Evolutionary conservation across 2,329 filamentous ascomycete species (phyloP).

Genomic region (Colletotrichum sp.): DNA sequence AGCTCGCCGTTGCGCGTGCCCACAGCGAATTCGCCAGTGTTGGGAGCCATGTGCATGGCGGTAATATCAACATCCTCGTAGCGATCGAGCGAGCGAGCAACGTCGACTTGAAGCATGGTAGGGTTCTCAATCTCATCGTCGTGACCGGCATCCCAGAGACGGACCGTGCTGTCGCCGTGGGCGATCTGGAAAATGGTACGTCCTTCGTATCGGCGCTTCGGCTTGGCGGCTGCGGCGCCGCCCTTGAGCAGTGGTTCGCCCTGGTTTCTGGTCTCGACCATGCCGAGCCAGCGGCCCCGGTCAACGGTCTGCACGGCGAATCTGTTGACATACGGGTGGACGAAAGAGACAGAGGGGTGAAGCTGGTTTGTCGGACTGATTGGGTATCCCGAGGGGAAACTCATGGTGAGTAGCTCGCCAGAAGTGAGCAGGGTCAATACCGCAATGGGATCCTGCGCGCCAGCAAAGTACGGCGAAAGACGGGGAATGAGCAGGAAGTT

Average conservation of each 20-base stretch:
- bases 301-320: conserved; percentile 76
- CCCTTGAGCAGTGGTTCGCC: conserved; percentile 82
- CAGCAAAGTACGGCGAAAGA: conserved; percentile 81
- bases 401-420: conserved; percentile 87
- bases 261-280: conserved; percentile 82
- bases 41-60: conserved; percentile 79
- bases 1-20: conserved; percentile 86
- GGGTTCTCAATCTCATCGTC: conserved; percentile 93
- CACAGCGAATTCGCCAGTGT: conserved; percentile 83
- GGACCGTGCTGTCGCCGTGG: conserved; percentile 89
- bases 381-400: conserved; percentile 89
- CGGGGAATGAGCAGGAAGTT: conserved; percentile 87
- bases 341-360: conserved; percentile 84
- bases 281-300: conserved; percentile 83
- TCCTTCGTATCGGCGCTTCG: conserved; percentile 78
- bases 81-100: conserved; percentile 82
- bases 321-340: conserved; percentile 86
- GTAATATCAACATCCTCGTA: conserved; percentile 78
- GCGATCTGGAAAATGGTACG: conserved; percentile 86
- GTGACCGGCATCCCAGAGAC: conserved; percentile 91
- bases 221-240: conserved; percentile 73
- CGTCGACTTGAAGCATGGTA: conserved; percentile 80
- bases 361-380: conserved; percentile 94
- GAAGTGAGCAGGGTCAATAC: conserved; percentile 80
- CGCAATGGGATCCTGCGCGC: conserved; percentile 89